These are phyloP conservation scores for Cryptococcus hybrid DNA, from an alignment of 1,284 basidiomycete species.

Conservation along the genomic window DNA sequence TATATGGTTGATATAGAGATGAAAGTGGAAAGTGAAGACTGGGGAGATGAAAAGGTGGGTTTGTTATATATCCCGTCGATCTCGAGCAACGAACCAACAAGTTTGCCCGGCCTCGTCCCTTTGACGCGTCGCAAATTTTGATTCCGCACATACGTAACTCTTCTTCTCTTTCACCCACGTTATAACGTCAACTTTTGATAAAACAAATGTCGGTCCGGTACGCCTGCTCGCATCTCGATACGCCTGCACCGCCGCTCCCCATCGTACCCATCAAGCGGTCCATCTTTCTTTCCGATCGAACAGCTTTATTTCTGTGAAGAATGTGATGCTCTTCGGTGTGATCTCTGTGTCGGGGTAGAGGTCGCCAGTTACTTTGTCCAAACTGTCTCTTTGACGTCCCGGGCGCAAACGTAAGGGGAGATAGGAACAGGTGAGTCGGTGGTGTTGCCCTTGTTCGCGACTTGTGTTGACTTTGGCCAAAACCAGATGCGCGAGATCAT, in stretches of 20 bases:
- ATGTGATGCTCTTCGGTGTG: conserved; percentile 91
- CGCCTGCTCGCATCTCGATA: conserved; percentile 48
- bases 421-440: conserved; percentile 76
- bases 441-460: background rate
- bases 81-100: background rate
- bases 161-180: background rate
- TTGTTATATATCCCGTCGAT: too few relatives aligned
- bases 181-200: background rate
- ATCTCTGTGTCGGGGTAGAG: conserved; percentile 86
- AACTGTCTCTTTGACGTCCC: conserved; percentile 99
- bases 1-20: too few relatives aligned
- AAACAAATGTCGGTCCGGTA: conserved; percentile 36
- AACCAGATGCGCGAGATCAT: conserved; percentile 89
- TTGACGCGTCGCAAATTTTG: conserved; percentile 6
- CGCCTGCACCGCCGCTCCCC: conserved; percentile 56
- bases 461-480: background rate
- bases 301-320: conserved; percentile 97
- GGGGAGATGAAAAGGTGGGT: background rate
- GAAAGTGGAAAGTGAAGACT: too few relatives aligned
- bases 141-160: background rate
- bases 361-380: conserved; percentile 95
- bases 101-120: background rate
- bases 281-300: conserved; percentile 77
- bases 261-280: conserved; percentile 71
- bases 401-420: conserved; percentile 88